Base-by-base conservation (phyloP, 495 filamentous ascomycete species). In the Penicillium verhagenii region DNA sequence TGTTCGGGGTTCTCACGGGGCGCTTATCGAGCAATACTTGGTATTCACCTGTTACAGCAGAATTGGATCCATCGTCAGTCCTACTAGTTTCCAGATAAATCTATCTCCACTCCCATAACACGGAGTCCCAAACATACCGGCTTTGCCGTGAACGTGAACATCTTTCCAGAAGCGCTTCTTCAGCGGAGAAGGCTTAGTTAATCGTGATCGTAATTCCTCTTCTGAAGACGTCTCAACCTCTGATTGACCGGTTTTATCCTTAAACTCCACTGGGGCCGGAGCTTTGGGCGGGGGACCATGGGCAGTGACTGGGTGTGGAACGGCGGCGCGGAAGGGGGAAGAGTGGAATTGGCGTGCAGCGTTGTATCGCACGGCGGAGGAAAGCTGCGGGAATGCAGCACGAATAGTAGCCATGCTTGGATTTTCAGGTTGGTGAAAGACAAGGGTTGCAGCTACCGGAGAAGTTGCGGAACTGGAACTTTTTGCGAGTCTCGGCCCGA, bases 161-260 rank as follows among this genome's bases (percentile, higher is more conserved):
- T 93, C 79, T 64, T 87, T 91, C 91, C 91, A 96, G 68, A 95
- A 94, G 7, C 89, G 79, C 69, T 86, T 87, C 66, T 79, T 82
- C 52, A 89, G 70, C 24, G 56, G 70, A 14, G 74, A 66, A 5
- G 74, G 67, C 57, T 80, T 74, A 9, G 66, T 39, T 24, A 57
- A 47, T 9, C 61, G 59, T 28, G 72, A 63, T 39, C 73, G 66
- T 7, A 78, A 38, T 52, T 76, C 77, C 50, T 77, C 75, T 7
- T 74, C 79, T 40, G 64, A 58, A 61, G 76, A 69, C 37, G 81
- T 52, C 59, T 83, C 81, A 0, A 84, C 54, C 43, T 82, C 79
- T n/a, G 82, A 66, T 49, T 76, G 77, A 45, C 84, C 56, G 23
- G 81, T 66, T 38, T 79, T 43, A 13, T 13, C 69, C 55, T 69